Conservation (phyloP, 2,329 filamentous ascomycete genomes). For the Sclerotinia minor region DNA sequence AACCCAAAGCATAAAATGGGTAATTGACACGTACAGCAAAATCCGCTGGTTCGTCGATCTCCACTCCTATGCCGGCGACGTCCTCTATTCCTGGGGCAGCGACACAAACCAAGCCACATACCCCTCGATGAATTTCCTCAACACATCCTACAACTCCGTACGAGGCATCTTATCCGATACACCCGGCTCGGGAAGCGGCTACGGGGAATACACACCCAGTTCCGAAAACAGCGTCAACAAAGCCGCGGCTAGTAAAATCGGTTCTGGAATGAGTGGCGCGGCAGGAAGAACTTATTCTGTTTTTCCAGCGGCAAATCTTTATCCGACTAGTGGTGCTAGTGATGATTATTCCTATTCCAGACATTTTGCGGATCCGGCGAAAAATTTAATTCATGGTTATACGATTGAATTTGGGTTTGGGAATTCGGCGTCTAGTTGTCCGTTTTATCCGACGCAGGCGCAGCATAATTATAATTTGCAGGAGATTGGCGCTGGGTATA, state of each 20-base stretch:
- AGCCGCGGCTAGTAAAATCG: constrained; percentile 43
- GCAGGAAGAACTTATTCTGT: constrained; percentile 45
- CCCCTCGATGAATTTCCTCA: constrained; percentile 53
- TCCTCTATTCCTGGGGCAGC: constrained; percentile 59
- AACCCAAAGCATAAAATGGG: constrained; percentile 54
- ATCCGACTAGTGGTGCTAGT: constrained; percentile 49
- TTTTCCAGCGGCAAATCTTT: constrained; percentile 46
- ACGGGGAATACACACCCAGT: constrained; percentile 50
- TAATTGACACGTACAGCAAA: constrained; percentile 51
- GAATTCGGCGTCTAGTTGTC: constrained; percentile 33
- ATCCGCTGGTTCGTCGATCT: constrained; percentile 60
- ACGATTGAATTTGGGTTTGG: constrained; percentile 52
- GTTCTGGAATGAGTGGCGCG: constrained; percentile 45
- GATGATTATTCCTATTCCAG: constrained; percentile 51
- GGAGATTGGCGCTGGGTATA: constrained; percentile 50
- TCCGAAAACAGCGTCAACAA: constrained; percentile 44
- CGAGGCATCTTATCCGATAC: constrained; percentile 50
- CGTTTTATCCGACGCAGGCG: constrained; percentile 49
- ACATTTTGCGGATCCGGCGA: constrained; percentile 45
- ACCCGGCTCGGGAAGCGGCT: constrained; percentile 41
- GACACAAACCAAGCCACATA: constrained; percentile 52
- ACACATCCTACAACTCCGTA: constrained; percentile 52
- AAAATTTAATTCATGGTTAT: constrained; percentile 47
- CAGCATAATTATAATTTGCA: constrained; percentile 49
- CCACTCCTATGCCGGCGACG: constrained; percentile 54